phyloP scores from a whole-genome alignment of 2,329 filamentous ascomycete genomes.

The Pleoardoris graminearum region DNA sequence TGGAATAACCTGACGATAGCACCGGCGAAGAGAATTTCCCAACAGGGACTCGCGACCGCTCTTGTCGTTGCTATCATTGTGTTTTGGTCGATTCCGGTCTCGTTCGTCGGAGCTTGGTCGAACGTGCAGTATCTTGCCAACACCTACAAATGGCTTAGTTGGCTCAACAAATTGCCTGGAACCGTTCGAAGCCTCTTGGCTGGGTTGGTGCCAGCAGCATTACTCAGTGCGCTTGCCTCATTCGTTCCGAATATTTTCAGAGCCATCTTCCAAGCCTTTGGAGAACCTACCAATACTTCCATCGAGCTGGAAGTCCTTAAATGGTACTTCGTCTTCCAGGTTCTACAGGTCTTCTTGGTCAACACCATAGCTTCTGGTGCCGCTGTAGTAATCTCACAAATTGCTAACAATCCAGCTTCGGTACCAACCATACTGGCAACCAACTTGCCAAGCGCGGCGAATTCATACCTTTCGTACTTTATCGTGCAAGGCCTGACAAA shows the following conservation, averaged over 20 bases:
- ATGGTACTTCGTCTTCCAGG: conserved; percentile 86
- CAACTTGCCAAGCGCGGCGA: conserved; percentile 80
- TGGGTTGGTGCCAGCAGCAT: conserved; percentile 78
- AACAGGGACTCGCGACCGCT: conserved; percentile 69
- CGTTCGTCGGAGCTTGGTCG: conserved; percentile 80
- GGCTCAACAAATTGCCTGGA: conserved; percentile 71
- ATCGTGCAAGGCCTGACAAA: conserved; percentile 86
- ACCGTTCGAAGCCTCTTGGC: conserved; percentile 80
- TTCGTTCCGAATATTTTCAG: conserved; percentile 83
- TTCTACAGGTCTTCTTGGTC: conserved; percentile 90
- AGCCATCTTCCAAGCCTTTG: conserved; percentile 76
- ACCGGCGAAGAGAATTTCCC: conserved; percentile 81
- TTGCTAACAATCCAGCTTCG: conserved; percentile 64
- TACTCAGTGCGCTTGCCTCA: conserved; percentile 82
- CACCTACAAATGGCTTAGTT: conserved; percentile 69
- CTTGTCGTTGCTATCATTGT: conserved; percentile 78
- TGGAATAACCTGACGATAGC: conserved; percentile 83
- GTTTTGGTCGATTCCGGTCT: conserved; percentile 82
- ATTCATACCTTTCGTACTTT: conserved; percentile 96
- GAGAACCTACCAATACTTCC: conserved; percentile 76
- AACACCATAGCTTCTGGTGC: conserved; percentile 82
- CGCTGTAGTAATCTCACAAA: conserved; percentile 65
- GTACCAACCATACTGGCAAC: conserved; percentile 68
- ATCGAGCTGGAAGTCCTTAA: conserved; percentile 90
- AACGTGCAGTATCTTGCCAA: conserved; percentile 74